Conservation (phyloP, 257 asterid genomes). For the Nyctanthes arbortristis region DNA sequence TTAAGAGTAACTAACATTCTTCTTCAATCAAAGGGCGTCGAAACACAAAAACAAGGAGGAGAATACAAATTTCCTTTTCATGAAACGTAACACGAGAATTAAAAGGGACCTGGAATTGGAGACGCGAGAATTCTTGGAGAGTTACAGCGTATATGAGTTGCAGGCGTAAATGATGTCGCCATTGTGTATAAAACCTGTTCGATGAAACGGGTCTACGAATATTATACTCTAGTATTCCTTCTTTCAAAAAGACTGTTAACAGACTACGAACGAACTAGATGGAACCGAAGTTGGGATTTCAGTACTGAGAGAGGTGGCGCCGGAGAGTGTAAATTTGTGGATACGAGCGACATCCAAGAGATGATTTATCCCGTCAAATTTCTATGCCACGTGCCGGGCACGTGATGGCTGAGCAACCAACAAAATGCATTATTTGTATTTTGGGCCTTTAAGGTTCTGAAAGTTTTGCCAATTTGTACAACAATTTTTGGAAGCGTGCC, state of each 20-base stretch:
- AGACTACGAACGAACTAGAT: not conserved
- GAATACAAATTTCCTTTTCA: not conserved
- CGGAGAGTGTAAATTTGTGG: conserved; percentile 2
- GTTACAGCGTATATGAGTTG: conserved; percentile 51
- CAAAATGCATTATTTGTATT: no score
- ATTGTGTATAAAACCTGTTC: conserved; percentile 34
- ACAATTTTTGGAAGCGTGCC: no score
- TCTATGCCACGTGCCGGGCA: no score
- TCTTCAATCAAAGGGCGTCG: not conserved
- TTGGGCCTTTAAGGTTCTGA: no score
- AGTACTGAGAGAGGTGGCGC: not conserved
- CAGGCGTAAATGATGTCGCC: conserved; percentile 67
- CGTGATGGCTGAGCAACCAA: no score
- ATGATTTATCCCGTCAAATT: not conserved
- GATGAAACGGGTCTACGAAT: conserved; percentile 34
- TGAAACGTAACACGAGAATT: not conserved
- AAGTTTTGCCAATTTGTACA: no score
- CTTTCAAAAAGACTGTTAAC: not conserved
- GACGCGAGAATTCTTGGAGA: conserved; percentile 37
- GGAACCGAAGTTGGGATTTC: not conserved
- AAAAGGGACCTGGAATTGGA: conserved; percentile 37
- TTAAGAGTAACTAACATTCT: not conserved
- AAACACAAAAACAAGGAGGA: not conserved
- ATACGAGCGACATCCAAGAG: conserved; percentile 1
- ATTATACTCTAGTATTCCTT: not conserved